Evolutionary conservation across 2,329 filamentous ascomycete genomes (phyloP), one percentile per base, ranked within the genome.

Genomic region (Ustulina deusta): DNA sequence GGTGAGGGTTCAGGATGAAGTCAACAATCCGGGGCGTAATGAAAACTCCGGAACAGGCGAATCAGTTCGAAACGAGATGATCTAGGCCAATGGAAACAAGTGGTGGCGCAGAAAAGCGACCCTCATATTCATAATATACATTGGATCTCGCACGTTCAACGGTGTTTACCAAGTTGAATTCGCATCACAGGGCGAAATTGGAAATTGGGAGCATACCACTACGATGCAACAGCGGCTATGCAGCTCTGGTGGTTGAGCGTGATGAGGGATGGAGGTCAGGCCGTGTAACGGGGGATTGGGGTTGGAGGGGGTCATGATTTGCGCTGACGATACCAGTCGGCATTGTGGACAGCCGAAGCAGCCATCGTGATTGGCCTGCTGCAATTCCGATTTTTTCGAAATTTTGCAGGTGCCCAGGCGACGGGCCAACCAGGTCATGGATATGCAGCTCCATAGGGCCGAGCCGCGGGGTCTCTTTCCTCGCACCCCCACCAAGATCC

Each of bases 241-340:
- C 68, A 70, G 62, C 68, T 69, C 61, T 54, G 48, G 58, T 55
- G 48, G 68, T 65, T 69, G 65, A 48, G 36, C 57, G 64, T 67
- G 67, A 58, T 66, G 59, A 52, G 63, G 6, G 36, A 38, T 55
- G 51, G 20, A 25, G 34, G 51, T 36, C 36, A 66, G 44, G 52
- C 55, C 17, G 61, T 63, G 61, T 57, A 63, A 64, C 52, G 46
- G 36, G 44, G 20, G 15, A 27, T 63, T 64, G 42, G 61, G 29
- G 42, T 67, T 42, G 49, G 61, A 57, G 51, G 66, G 69, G 68
- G 70, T 66, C 61, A 64, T 58, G 68, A 68, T 69, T 70, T 72
- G 69, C 69, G 69, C 70, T 74, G 70, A 71, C 71, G 73, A 72
- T 75, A 73, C 73, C 73, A 71, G 74, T 75, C 74, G 74, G 74